Evolutionary conservation across 2,329 filamentous ascomycete genomes (phyloP), one percentile per base, ranked within the genome.

Genomic region (Fusarium paranaense): DNA sequence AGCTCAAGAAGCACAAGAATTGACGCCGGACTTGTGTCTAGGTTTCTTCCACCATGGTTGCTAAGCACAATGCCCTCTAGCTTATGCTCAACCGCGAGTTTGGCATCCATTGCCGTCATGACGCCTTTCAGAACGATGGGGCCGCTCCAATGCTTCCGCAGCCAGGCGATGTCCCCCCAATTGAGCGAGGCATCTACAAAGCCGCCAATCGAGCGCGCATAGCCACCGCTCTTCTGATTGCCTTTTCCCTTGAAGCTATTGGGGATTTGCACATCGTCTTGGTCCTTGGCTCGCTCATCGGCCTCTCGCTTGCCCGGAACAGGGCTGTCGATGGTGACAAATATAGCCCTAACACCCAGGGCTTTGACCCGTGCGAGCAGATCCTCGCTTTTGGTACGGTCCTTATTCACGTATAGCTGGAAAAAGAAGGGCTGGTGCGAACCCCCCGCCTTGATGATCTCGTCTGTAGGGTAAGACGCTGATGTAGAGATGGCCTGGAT

Each of bases 111-210:
- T 0, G 89, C 88, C 14, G 88, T 90, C 83, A 94, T 91, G 20
- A 95, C 88, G 0, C 92, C 92, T 81, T 94, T 95, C 22, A 94
- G 57, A 74, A 91, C 83, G 84, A 94, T 73, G 78, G 90, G 83
- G 89, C 87, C 66, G 85, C 86, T 84, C 4, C 10, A 2, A 82
- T 66, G 50, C 16, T 59, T 38, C 5, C 91, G 89, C 25, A 94
- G 78, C 91, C 92, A 94, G 9, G 86, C 83, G 2, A 94, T 85
- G 78, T 93, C 92, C 57, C 89, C 86, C 92, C 92, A 94, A 85
- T 86, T 37, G 13, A 91, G 82, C n/a, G 87, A 85, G 3, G 89
- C 77, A 78, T 91, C 90, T 77, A 92, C 86, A 81, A 88, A 89
- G 45, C 82, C 78, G 6, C 89, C 88, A 86, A 91, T 87, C 5